These are phyloP conservation scores for Suhomyces atakaporum DNA, from an alignment of 1,139 yeast species.

Conservation along the genomic window DNA sequence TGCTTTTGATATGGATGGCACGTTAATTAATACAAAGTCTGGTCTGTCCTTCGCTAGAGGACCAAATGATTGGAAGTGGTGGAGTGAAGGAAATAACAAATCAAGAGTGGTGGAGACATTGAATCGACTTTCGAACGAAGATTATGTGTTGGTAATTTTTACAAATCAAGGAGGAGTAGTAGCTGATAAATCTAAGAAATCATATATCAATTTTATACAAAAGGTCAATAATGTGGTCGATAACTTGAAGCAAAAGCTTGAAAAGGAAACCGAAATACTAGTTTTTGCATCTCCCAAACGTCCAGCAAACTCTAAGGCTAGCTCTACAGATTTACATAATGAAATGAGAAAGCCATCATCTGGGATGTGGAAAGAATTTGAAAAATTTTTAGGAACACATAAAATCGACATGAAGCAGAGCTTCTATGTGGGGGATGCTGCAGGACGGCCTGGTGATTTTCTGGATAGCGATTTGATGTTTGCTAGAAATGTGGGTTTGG, in stretches of 20 bases:
- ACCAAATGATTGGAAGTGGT: constrained; percentile 72
- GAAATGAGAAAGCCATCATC: constrained; percentile 68
- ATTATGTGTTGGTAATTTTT: constrained; percentile 61
- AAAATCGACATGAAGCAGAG: constrained; percentile 45
- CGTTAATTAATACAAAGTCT: constrained; percentile 62
- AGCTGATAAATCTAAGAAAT: constrained; percentile 47
- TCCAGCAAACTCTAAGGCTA: constrained; percentile 34
- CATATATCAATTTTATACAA: constrained; percentile 48
- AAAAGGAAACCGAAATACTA: constrained; percentile 28
- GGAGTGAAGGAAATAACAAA: constrained; percentile 24
- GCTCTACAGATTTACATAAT: constrained; percentile 37
- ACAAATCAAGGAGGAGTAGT: constrained; percentile 82
- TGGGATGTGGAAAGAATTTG: constrained; percentile 68
- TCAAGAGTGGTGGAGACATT: constrained; percentile 31
- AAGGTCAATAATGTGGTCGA: constrained; percentile 44
- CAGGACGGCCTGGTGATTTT: constrained; percentile 76
- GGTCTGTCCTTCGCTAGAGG: constrained; percentile 57
- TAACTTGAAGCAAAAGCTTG: constrained; percentile 18
- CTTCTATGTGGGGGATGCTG: constrained; percentile 94
- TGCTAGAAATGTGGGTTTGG: constrained; percentile 57
- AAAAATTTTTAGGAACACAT: constrained; percentile 33
- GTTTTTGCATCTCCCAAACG: constrained; percentile 66
- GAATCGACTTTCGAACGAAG: constrained; percentile 22
- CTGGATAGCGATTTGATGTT: constrained; percentile 75
- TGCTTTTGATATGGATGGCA: constrained; percentile 77